Percentiles rank a stretch among this genome's conserved stretches.
phyloP scores from a whole-genome alignment of 371 early-diverging fungal genomes.

The Haplosporangium sp. region DNA sequence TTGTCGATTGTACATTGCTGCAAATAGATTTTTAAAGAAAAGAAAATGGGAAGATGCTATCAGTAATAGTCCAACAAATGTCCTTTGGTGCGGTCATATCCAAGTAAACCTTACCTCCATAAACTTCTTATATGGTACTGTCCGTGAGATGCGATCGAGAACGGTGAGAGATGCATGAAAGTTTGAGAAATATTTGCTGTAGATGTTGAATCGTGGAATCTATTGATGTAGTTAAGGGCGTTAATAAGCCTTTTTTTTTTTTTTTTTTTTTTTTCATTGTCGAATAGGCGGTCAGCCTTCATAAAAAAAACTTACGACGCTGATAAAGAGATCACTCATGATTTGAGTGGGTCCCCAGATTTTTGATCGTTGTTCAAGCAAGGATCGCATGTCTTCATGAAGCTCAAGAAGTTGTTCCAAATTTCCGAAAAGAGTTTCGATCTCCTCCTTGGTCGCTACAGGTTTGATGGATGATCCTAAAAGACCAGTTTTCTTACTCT shows the following conservation, averaged over 20 bases:
- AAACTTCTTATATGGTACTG: conserved; percentile 39
- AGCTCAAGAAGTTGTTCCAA: conserved; percentile 38
- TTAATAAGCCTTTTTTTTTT: no score
- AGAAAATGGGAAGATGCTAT: background rate
- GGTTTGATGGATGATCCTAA: conserved; percentile 25
- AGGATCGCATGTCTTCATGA: conserved; percentile 35
- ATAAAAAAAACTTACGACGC: conserved; percentile 21
- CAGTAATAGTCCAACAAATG: background rate
- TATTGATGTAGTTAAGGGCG: background rate
- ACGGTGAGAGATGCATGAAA: conserved; percentile 38
- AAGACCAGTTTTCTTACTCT: conserved; percentile 22
- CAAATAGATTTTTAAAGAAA: background rate
- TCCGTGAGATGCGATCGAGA: conserved; percentile 48
- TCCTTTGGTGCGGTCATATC: no score
- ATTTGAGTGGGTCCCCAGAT: conserved; percentile 56
- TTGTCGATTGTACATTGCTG: conserved; percentile 41
- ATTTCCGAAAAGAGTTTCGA: conserved; percentile 49
- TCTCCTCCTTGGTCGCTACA: conserved; percentile 40
- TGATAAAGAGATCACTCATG: conserved; percentile 46
- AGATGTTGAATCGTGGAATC: conserved; percentile 52
- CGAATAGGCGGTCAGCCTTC: no score
- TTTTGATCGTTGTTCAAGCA: conserved; percentile 45
- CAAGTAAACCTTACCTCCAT: conserved; percentile 26
- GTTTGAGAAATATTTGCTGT: conserved; percentile 50
- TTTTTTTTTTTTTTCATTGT: no score